These are phyloP conservation scores for Gastrodia elata DNA, from an alignment of 106 monocot species.

Conservation along the genomic window DNA sequence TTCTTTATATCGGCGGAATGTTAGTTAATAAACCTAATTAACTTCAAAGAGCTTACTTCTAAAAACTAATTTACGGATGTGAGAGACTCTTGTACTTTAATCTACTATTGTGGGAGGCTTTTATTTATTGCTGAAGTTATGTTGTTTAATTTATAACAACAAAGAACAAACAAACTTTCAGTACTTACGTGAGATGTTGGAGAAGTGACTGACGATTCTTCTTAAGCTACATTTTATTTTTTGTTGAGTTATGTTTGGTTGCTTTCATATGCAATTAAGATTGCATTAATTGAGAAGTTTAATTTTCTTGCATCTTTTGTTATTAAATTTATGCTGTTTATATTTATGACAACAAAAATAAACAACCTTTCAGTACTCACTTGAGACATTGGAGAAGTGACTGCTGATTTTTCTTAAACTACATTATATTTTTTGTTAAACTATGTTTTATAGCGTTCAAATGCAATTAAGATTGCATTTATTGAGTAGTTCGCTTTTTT, in stretches of 20 bases:
- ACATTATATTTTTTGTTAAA: conserved; percentile 1
- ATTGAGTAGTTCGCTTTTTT: not conserved
- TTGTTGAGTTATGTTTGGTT: not conserved
- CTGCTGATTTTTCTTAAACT: not conserved
- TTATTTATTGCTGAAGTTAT: not conserved
- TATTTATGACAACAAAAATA: not conserved
- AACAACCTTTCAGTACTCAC: not conserved
- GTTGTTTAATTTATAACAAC: not conserved
- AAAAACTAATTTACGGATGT: no score
- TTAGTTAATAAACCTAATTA: no score
- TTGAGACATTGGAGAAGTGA: not conserved
- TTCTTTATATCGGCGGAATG: no score
- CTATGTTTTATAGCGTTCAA: not conserved
- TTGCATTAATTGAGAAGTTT: not conserved
- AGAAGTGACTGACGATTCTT: not conserved
- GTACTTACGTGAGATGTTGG: not conserved
- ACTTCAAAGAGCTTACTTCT: no score
- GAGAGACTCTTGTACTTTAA: no score
- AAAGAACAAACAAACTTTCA: not conserved
- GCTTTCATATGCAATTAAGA: not conserved
- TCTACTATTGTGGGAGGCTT: no score
- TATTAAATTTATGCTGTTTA: not conserved
- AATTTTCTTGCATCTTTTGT: no score
- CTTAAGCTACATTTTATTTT: conserved; percentile 2
- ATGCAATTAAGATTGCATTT: not conserved